Conservation (phyloP, 192 early-diverging fungal species). For the Cetraspora pellucida region DNA sequence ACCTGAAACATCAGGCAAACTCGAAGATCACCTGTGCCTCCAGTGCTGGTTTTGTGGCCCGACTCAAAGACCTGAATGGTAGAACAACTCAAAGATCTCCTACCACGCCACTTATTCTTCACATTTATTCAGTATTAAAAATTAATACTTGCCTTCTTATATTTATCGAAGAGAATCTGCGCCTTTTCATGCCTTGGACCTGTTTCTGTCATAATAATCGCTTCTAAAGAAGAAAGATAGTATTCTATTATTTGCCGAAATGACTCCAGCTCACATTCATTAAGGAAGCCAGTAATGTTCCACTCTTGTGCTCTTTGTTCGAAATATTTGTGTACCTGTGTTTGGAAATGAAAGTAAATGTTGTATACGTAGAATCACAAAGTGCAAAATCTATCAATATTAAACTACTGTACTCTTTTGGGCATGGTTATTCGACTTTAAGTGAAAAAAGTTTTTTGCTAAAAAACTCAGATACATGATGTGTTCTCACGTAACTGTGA, state of each 20-base stretch:
- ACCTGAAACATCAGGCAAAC: not conserved
- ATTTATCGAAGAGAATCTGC: not conserved
- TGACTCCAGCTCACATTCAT: not conserved
- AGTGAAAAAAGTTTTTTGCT: no score
- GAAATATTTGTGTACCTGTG: not conserved
- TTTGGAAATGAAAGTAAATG: not conserved
- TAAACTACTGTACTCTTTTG: not conserved
- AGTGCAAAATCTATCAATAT: not conserved
- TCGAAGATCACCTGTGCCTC: not conserved
- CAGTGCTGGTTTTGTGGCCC: not conserved
- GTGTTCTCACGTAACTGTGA: no score
- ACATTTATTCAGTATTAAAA: not conserved
- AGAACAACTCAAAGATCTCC: not conserved
- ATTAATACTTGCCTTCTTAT: not conserved
- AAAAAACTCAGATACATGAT: no score
- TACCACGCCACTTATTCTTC: not conserved
- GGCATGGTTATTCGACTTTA: no score
- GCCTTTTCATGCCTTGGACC: not conserved
- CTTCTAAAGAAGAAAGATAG: not conserved
- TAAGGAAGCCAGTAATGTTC: not conserved
- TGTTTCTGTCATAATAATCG: not conserved
- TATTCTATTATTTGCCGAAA: not conserved
- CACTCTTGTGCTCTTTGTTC: not conserved
- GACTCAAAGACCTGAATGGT: not conserved
- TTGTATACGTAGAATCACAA: not conserved